Base-by-base conservation (phyloP, 2,329 filamentous ascomycete genomes). In the Tolypocladium tundrense region DNA sequence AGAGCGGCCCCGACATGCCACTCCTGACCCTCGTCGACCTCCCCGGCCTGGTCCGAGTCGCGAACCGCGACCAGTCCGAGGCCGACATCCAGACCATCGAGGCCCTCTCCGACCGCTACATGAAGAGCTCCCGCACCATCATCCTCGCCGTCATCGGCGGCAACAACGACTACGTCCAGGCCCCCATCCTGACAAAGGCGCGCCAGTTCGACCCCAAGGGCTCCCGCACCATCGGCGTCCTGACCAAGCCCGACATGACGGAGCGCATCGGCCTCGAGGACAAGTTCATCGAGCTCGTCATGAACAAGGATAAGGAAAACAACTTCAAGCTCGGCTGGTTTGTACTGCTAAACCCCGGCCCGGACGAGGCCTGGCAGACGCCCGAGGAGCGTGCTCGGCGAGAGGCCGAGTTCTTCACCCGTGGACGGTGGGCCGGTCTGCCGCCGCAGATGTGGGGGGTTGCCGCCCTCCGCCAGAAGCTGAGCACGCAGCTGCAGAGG, bases 21-120 rank as follows among this genome's bases (percentile, higher is more conserved):
- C 75, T 86, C 19, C 69, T 87, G 50, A 86, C 82, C 0, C 74
- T 86, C 1, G 81, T 86, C 9, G 84, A 87, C 67, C 72, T 87
- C 40, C 84, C 83, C 0, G 83, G 84, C 1, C 70, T 86, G 1
- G 79, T 85, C 35, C 74, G 76, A 39, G 78, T 82, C 10, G 77
- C 76, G 62, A 82, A 79, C 60, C 73, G 75, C 37, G 75, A 80
- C 57, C 80, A 84, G 65, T 80, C 78, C 1, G 72, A 76, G 37
- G 70, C 75, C 27, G 82, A 84, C 50, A 80, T 80, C 57, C 70
- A 75, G 59, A 77, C 80, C 2, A 81, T 84, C 54, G 76, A 80
- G 37, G 62, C 72, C 0, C 69, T 85, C 2, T 79, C 77, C 13
- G 77, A 81, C 9, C 73, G 73, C 35, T 83, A 82, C 68, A 82